Base-by-base conservation (phyloP, 768 basidiomycete species). In the Podaxis rugospora region DNA sequence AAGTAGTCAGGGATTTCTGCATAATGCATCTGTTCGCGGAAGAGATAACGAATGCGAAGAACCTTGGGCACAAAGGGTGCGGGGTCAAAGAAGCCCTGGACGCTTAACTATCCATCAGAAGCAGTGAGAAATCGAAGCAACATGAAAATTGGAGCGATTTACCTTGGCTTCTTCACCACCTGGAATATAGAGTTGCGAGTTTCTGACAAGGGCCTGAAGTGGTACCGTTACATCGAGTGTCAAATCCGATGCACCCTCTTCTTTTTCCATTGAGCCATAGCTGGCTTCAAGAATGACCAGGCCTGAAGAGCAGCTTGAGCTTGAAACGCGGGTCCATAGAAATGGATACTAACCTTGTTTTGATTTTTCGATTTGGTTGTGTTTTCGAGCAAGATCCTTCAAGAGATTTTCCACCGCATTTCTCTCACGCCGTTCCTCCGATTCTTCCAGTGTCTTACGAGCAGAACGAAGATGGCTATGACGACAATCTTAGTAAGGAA, bases 81-180 rank as follows among this genome's bases (percentile, higher is more conserved):
- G 59, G 91, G 90, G 75, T 96, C 93, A 69, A 84, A 87, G 76
- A 97, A 94, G n/a, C 93, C 93, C 68, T 92, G 87, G 42, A 96
- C 78, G 27, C 85, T 82, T 61, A 85, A 77, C 90, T 90, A 65
- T 64, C 23, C 59, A 60, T 55, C 37, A 55, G 58, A 65, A 37
- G 36, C 39, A 61, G 11, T 13, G 32, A 56, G 47, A 44, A 51
- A 58, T 53, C 16, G 27, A 40, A n/a, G 32, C n/a, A n/a, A n/a
- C 13, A 47, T n/a, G n/a, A 40, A 51, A 16, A 57, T 35, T 58
- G 23, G 27, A 57, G 36, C 21, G 37, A 49, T 35, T 35, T 68
- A 92, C 90, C 82, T 95, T 96, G 51, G 84, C 78, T 66, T 61
- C 59, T 54, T 87, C 78, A 50, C 86, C 87, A 55, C 85, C 85